phyloP scores from a whole-genome alignment of 371 early-diverging fungal genomes.

The Entomophthora muscae region DNA sequence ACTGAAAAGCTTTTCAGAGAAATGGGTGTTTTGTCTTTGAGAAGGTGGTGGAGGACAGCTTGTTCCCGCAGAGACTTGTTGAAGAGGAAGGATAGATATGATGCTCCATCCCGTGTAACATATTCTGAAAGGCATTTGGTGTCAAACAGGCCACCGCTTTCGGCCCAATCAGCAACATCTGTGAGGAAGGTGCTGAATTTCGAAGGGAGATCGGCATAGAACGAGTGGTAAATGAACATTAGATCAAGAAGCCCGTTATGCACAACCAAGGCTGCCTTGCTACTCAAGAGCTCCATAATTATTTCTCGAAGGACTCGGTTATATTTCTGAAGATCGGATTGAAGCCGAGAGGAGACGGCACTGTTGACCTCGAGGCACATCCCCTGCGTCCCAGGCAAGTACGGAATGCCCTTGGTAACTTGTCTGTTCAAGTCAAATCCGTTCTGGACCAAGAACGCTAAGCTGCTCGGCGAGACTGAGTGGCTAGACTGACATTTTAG shows the following conservation, averaged over 20 bases:
- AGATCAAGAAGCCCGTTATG: conserved; percentile 88
- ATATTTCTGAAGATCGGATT: neutral
- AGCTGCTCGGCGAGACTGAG: conserved; percentile 37
- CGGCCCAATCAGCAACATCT: conserved; percentile 34
- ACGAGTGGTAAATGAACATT: conserved; percentile 68
- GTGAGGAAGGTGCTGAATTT: conserved; percentile 42
- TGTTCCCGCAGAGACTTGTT: conserved; percentile 34
- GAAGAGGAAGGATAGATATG: conserved; percentile 64
- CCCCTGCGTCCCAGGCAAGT: conserved; percentile 9
- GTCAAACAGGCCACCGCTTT: conserved; percentile 72
- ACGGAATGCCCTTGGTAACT: conserved; percentile 49
- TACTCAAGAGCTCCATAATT: conserved; percentile 15
- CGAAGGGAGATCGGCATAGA: conserved; percentile 55
- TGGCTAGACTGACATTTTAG: conserved; percentile 21
- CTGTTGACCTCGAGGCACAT: neutral
- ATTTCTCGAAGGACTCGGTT: conserved; percentile 12
- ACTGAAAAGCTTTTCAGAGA: neutral
- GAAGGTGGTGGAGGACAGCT: neutral
- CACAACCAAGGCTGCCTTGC: conserved; percentile 41
- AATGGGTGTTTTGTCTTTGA: neutral
- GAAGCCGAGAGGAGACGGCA: neutral
- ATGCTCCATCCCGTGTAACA: conserved; percentile 32
- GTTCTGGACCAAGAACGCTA: conserved; percentile 56
- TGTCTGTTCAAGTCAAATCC: conserved; percentile 70
- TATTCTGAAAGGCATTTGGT: conserved; percentile 70